Base-by-base conservation (phyloP, 2,329 filamentous ascomycete species). In the Mollisiaceae sp. region DNA sequence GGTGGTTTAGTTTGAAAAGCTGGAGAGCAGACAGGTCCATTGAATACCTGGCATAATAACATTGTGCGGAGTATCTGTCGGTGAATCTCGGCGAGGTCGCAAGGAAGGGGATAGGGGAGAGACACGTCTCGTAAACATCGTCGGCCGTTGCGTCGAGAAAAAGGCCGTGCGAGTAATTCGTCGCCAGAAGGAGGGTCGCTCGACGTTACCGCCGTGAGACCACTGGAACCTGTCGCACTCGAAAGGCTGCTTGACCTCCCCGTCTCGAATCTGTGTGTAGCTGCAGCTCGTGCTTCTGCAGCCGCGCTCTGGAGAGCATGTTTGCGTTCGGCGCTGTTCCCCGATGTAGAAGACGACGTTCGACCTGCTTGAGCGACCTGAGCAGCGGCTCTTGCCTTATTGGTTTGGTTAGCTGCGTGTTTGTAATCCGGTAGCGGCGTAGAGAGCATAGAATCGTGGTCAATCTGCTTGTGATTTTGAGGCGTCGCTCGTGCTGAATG, bases 51-150 rank as follows among this genome's bases (percentile, higher is more conserved):
- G 71, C 92, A 90, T 60, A 93, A 83, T 68, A 97, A 85, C 70
- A 97, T 83, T 0, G 94, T 96, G 66, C 92, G 88, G 63, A 97
- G 82, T 57, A 89, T 93, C 78, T 97, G 94, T 64, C 94, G 87
- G 78, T 97, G 93, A 58, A 97, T 85, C 79, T 97, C 94, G 47
- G 89, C 82, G 47, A 97, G 85, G 79, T 97, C 94, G 79, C 91
- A 90, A 45, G 94, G 94, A 1, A 97, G 82, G n/a, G 93, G 93
- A 73, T 98, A 97, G 8, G 87, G 80, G 36, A 91, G 80, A 1
- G 85, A 83, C 9, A 85, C 81, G 74, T 97, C 92, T 75, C 91
- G 88, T 69, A 96, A 85, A 78, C 94, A 97, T 56, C 90, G 90
- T 65, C 93, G 90, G 60, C 92, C 92, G 80, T 95, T 90, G 73